phyloP scores from a whole-genome alignment of 2,329 filamentous ascomycete species.

The Corinectria fuckeliana region DNA sequence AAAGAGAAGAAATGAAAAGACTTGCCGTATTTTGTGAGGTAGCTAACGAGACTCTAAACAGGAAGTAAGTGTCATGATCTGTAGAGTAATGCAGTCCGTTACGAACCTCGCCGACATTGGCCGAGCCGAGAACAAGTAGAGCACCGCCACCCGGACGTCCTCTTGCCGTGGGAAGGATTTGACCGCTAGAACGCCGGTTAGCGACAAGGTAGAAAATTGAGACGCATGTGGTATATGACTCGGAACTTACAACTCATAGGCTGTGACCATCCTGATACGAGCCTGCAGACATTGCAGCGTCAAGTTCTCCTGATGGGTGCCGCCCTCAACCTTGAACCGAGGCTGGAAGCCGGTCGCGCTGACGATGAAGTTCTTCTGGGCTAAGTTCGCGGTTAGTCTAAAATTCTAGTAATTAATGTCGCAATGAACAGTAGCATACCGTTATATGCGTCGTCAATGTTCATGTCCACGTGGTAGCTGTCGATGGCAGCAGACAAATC shows the following conservation, averaged over 20 bases:
- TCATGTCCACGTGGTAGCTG: conserved; percentile 73
- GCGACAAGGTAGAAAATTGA: background rate
- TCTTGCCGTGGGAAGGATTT: conserved; percentile 33
- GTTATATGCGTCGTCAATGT: conserved; percentile 73
- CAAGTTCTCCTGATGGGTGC: conserved; percentile 56
- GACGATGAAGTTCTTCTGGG: conserved; percentile 65
- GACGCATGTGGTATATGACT: background rate
- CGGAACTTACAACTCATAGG: conserved; percentile 1
- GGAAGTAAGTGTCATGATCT: background rate
- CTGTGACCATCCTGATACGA: conserved; percentile 67
- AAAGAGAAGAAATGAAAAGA: background rate
- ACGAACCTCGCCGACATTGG: conserved; percentile 38
- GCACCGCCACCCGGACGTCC: conserved; percentile 33
- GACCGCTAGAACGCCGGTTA: conserved; percentile 45
- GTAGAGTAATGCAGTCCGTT: too few species aligned
- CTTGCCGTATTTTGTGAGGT: conserved; percentile 15
- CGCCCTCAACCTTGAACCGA: conserved; percentile 63
- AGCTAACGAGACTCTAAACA: background rate
- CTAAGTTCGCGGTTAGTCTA: conserved; percentile 27
- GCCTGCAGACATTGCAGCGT: conserved; percentile 73
- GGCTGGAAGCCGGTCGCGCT: conserved; percentile 61
- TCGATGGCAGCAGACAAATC: conserved; percentile 68
- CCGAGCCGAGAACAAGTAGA: conserved; percentile 37
- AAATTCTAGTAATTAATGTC: background rate
- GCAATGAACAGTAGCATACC: background rate